Conservation (phyloP, 768 basidiomycete genomes). For the Trichaptum fuscoviolaceum region DNA sequence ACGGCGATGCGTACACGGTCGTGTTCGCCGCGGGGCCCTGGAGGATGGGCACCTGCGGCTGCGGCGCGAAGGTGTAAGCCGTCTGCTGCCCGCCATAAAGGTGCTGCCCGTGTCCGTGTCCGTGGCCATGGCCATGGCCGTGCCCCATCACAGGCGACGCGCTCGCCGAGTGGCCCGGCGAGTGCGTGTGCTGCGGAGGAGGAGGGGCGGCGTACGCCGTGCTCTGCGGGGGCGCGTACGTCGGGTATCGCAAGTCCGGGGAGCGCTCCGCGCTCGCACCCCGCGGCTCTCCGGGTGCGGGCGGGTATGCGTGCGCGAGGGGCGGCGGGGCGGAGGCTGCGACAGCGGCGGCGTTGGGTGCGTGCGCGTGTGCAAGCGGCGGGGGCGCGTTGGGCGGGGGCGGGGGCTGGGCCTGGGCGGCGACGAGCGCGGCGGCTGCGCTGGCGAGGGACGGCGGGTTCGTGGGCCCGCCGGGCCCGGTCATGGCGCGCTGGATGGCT, state of each 20-base stretch:
- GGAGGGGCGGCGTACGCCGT: background rate
- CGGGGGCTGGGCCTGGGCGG: slow-evolving; percentile 13
- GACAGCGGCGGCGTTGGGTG: too few relatives aligned
- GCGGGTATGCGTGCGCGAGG: slow-evolving; percentile 23
- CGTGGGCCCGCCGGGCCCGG: slow-evolving; percentile 7
- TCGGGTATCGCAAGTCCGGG: background rate
- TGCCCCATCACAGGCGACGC: background rate
- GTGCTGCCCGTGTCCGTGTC: background rate
- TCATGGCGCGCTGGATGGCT: slow-evolving; percentile 42
- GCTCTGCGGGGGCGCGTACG: slow-evolving; percentile 3
- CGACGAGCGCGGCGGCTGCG: slow-evolving; percentile 12
- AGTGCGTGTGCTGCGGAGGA: background rate
- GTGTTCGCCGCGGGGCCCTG: slow-evolving; percentile 1
- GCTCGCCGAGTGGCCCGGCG: background rate
- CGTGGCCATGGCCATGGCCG: background rate
- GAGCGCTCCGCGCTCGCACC: background rate
- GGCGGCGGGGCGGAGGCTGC: slow-evolving; percentile 23
- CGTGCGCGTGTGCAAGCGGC: slow-evolving; percentile 14
- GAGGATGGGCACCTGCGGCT: slow-evolving; percentile 4
- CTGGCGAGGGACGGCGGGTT: slow-evolving; percentile 7
- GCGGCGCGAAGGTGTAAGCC: slow-evolving; percentile 8
- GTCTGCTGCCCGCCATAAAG: background rate
- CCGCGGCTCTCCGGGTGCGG: background rate
- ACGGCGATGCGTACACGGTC: background rate
- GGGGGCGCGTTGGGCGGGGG: slow-evolving; percentile 5